A percentile compares a stretch with the other conserved stretches of the same genome.
Evolutionary conservation across 2,329 filamentous ascomycete species (phyloP).

Genomic region (Diaporthe humulicola): DNA sequence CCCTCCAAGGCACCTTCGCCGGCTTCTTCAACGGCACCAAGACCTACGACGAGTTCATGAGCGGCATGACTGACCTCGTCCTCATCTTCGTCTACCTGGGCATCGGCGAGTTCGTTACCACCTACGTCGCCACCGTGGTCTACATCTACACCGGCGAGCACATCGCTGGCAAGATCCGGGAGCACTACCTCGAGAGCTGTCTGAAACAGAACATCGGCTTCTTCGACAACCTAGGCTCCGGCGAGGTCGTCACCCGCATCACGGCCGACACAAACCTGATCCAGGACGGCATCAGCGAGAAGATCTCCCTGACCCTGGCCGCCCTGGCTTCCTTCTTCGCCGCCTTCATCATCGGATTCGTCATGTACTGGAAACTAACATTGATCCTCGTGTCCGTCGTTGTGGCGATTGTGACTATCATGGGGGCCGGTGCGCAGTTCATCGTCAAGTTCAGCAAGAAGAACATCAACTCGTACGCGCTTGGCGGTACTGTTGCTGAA

Average conservation of each 20-base stretch:
- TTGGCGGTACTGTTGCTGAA: conserved; percentile 89
- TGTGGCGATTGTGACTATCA: conserved; percentile 81
- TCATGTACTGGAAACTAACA: conserved; percentile 94
- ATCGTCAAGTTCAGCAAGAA: conserved; percentile 86
- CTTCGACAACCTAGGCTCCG: conserved; percentile 92
- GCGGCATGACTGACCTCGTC: conserved; percentile 72
- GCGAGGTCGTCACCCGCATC: conserved; percentile 94
- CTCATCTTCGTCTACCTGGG: conserved; percentile 90
- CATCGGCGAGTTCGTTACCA: conserved; percentile 82
- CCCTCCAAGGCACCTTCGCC: conserved; percentile 80
- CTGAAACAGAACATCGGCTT: conserved; percentile 91
- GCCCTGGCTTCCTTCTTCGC: conserved; percentile 87
- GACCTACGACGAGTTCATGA: conserved; percentile 68
- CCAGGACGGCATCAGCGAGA: conserved; percentile 94
- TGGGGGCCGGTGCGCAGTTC: conserved; percentile 79
- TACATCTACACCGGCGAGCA: conserved; percentile 92
- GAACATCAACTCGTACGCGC: conserved; percentile 83
- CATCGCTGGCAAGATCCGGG: conserved; percentile 82
- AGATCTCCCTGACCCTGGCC: conserved; percentile 82
- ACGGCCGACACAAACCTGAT: conserved; percentile 94
- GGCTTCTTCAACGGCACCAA: conserved; percentile 67
- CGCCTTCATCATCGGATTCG: conserved; percentile 90
- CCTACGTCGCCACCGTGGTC: conserved; percentile 85
- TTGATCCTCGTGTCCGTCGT: conserved; percentile 88
- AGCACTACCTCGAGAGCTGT: conserved; percentile 86